Evolutionary conservation across 1,284 basidiomycete species (phyloP).

Genomic region (Microbotryum intermedium): DNA sequence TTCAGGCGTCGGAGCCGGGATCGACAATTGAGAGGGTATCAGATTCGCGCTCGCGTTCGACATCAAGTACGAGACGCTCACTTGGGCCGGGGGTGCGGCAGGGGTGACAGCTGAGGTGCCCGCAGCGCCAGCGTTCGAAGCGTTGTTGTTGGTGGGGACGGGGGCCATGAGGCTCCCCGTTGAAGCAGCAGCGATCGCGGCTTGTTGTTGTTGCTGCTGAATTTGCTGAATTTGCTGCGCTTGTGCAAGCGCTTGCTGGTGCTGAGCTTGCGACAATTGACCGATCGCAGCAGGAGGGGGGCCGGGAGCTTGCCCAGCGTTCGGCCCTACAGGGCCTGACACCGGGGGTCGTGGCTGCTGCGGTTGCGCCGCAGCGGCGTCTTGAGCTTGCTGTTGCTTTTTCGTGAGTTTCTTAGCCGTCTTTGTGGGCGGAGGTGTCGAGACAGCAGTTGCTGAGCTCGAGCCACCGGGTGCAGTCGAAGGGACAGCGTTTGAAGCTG

Average conservation of each 20-base stretch:
- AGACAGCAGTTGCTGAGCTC: no score
- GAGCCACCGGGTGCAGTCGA: no score
- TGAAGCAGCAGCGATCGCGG: not conserved
- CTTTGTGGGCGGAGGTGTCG: no score
- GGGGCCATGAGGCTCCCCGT: no score
- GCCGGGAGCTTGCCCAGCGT: no score
- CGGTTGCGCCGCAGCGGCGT: not conserved
- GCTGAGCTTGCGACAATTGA: not conserved
- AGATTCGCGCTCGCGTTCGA: no score
- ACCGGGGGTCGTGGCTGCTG: not conserved
- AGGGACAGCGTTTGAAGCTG: no score
- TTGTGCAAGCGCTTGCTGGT: not conserved
- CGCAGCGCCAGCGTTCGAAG: not conserved
- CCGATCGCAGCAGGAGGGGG: no score
- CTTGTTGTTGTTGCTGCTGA: conserved; percentile 1
- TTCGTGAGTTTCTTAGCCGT: conserved; percentile 22
- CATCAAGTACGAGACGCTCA: no score
- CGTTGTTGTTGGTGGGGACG: not conserved
- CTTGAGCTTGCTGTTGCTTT: conserved; percentile 17
- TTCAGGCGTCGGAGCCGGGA: conserved; percentile 9
- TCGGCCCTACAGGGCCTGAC: no score
- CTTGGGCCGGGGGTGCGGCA: not conserved
- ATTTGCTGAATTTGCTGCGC: not conserved
- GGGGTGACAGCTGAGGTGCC: not conserved
- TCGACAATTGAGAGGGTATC: conserved; percentile 10